Percentiles rank a stretch among this genome's conserved stretches.
Evolutionary conservation across 805 yeast species (phyloP).

Genomic region (Metschnikowia gelsemii): DNA sequence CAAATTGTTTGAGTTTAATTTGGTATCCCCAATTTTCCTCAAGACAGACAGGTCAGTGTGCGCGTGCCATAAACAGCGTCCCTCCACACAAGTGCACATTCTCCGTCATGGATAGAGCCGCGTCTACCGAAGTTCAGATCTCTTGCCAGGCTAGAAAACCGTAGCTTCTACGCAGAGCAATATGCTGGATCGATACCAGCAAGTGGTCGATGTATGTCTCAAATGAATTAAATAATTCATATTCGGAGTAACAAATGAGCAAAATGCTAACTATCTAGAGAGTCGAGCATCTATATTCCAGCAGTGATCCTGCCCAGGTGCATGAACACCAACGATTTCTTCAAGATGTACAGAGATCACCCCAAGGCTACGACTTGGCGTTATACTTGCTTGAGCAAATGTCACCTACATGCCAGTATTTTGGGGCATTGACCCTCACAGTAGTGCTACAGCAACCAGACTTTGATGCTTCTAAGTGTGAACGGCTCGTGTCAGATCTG

Average conservation of each 20-base stretch:
- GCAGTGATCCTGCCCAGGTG: slow-evolving; percentile 40
- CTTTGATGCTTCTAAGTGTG: slow-evolving; percentile 15
- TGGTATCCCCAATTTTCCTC: too few relatives aligned
- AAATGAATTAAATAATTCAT: too few relatives aligned
- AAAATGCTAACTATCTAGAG: too few relatives aligned
- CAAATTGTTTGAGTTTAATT: too few relatives aligned
- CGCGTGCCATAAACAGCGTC: too few relatives aligned
- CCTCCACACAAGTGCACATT: too few relatives aligned
- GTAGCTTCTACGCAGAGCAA: not conserved
- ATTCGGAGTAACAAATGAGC: slow-evolving; percentile 1
- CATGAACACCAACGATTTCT: slow-evolving; percentile 50
- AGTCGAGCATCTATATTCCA: slow-evolving; percentile 46
- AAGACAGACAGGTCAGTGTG: too few relatives aligned
- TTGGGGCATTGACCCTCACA: slow-evolving; percentile 79
- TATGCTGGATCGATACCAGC: slow-evolving; percentile 10
- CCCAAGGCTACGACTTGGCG: slow-evolving; percentile 58
- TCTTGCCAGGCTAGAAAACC: too few relatives aligned
- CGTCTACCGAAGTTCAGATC: too few relatives aligned
- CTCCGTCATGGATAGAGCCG: too few relatives aligned
- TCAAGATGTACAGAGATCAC: slow-evolving; percentile 58
- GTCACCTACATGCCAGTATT: slow-evolving; percentile 57
- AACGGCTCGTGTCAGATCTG: slow-evolving; percentile 9
- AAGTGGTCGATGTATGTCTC: slow-evolving; percentile 14
- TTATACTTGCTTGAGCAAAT: slow-evolving; percentile 43
- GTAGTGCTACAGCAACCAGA: slow-evolving; percentile 50